phyloP scores from a whole-genome alignment of 768 basidiomycete species.

The Tylopilus sp. region DNA sequence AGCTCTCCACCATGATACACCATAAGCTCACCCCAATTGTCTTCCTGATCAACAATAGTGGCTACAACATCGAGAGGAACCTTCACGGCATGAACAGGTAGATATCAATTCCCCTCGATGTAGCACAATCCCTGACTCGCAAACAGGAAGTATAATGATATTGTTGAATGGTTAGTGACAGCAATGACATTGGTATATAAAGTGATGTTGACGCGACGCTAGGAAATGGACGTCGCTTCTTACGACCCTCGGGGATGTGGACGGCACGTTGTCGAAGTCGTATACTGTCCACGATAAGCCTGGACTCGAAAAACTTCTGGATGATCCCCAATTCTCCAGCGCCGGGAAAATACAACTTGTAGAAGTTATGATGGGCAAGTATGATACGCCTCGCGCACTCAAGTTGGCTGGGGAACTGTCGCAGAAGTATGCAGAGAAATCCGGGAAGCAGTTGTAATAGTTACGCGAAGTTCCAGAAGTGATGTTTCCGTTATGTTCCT shows the following conservation, averaged over 20 bases:
- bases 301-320: conserved; percentile 67
- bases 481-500: not conserved
- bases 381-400: conserved; percentile 69
- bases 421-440: conserved; percentile 12
- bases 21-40: conserved; percentile 74
- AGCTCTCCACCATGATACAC: conserved; percentile 80
- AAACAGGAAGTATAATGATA: conserved; percentile 78
- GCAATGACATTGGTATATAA: not conserved
- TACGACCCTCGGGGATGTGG: conserved; percentile 52
- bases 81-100: conserved; percentile 63
- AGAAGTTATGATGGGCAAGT: conserved; percentile 71
- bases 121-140: not conserved
- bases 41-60: conserved; percentile 76
- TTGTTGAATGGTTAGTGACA: conserved; percentile 60
- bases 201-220: not conserved
- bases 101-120: not conserved
- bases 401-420: conserved; percentile 45
- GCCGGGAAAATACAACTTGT: conserved; percentile 74
- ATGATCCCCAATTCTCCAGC: conserved; percentile 54
- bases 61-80: conserved; percentile 85
- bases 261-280: conserved; percentile 48
- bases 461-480: not conserved
- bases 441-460: conserved; percentile 17
- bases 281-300: conserved; percentile 64
- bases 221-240: conserved; percentile 67